A percentile compares a stretch with the other conserved stretches of the same genome.
phyloP scores from a whole-genome alignment of 805 yeast genomes.

The Scheffersomyces lignosus region DNA sequence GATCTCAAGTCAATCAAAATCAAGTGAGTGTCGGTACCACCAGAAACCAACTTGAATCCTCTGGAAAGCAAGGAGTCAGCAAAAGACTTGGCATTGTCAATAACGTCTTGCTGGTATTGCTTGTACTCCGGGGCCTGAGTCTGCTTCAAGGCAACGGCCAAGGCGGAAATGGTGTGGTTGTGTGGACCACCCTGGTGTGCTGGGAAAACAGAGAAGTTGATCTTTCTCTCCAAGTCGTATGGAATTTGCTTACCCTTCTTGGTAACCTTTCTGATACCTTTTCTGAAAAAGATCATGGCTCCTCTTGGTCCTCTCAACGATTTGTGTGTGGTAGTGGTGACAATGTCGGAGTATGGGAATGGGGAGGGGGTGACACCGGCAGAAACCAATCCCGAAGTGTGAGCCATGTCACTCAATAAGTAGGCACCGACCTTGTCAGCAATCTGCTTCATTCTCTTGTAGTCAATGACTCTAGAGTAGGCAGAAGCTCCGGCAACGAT shows the following conservation, averaged over 20 bases:
- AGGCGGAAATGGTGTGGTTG: slow-evolving; percentile 97
- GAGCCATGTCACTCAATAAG: slow-evolving; percentile 97
- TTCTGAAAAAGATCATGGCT: slow-evolving; percentile 98
- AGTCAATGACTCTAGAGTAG: slow-evolving; percentile 94
- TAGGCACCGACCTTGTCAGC: slow-evolving; percentile 98
- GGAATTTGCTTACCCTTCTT: slow-evolving; percentile 90
- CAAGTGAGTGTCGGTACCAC: slow-evolving; percentile 98
- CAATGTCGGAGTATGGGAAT: slow-evolving; percentile 95
- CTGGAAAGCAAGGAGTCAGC: slow-evolving; percentile 69
- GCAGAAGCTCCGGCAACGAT: slow-evolving; percentile 98
- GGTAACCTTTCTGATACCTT: slow-evolving; percentile 85
- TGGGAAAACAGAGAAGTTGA: slow-evolving; percentile 98
- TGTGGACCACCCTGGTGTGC: slow-evolving; percentile 99
- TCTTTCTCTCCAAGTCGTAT: slow-evolving; percentile 91
- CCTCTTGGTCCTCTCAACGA: slow-evolving; percentile 99
- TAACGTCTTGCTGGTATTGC: slow-evolving; percentile 84
- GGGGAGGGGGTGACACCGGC: slow-evolving; percentile 97
- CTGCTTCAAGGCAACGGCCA: slow-evolving; percentile 96
- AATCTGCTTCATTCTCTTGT: slow-evolving; percentile 92
- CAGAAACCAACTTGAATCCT: slow-evolving; percentile 83
- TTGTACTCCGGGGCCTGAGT: slow-evolving; percentile 87
- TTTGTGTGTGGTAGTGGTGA: slow-evolving; percentile 98
- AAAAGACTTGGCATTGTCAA: slow-evolving; percentile 82
- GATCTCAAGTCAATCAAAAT: slow-evolving; percentile 81
- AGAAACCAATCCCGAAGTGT: slow-evolving; percentile 92